A percentile compares a stretch with the other conserved stretches of the same genome.
phyloP scores from a whole-genome alignment of 768 basidiomycete genomes.

The Rhizopogon vinicolor region DNA sequence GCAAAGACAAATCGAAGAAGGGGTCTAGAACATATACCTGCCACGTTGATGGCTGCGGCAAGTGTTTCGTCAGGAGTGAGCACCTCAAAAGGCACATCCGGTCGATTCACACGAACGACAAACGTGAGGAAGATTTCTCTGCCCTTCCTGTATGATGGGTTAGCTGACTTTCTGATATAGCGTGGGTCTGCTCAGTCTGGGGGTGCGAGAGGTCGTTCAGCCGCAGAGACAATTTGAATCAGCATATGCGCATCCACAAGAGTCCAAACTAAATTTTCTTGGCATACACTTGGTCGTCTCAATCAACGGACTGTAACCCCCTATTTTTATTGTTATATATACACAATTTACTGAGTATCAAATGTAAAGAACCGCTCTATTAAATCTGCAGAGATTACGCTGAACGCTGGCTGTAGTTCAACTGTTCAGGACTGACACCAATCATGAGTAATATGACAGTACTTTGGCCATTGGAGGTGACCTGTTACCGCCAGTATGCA shows the following conservation, averaged over 20 bases:
- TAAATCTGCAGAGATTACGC: no score
- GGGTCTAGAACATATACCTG: conserved; percentile 55
- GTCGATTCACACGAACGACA: conserved; percentile 80
- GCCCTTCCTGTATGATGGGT: background rate
- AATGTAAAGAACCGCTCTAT: no score
- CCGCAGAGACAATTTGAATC: conserved; percentile 71
- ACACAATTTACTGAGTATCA: no score
- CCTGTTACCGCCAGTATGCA: no score
- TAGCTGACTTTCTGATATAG: conserved; percentile 12
- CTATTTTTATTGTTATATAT: background rate
- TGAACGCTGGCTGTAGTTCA: no score
- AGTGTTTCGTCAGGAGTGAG: conserved; percentile 75
- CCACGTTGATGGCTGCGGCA: conserved; percentile 66
- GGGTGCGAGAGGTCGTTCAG: conserved; percentile 71
- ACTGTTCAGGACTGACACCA: no score
- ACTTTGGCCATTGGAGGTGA: no score
- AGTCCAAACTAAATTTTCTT: no score
- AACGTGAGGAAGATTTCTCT: conserved; percentile 50
- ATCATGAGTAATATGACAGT: no score
- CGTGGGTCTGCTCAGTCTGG: conserved; percentile 43
- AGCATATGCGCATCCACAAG: conserved; percentile 64
- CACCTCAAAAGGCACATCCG: conserved; percentile 80
- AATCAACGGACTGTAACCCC: background rate
- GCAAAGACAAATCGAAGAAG: conserved; percentile 28
- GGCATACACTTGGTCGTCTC: background rate